phyloP scores from a whole-genome alignment of 305 asterid genomes.

The Caryopteris hybrid region DNA sequence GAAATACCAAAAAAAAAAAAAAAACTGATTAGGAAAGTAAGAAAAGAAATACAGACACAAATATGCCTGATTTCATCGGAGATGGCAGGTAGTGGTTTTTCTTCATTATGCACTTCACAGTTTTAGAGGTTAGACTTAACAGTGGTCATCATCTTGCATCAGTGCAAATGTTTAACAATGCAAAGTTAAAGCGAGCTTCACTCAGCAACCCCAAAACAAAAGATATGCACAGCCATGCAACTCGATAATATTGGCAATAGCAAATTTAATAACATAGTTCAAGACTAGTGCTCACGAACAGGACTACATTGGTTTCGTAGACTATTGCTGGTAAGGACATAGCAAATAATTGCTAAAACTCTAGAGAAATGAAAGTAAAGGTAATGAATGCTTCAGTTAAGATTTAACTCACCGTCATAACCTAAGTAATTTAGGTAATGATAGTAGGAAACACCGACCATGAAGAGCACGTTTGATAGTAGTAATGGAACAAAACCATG shows the following conservation, averaged over 20 bases:
- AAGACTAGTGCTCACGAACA: not conserved
- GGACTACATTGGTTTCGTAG: not conserved
- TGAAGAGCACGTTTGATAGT: slow-evolving; percentile 88
- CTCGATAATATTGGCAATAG: not conserved
- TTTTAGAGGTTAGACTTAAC: too few relatives aligned
- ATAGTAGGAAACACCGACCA: slow-evolving; percentile 89
- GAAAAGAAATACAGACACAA: too few relatives aligned
- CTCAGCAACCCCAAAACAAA: not conserved
- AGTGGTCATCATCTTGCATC: too few relatives aligned
- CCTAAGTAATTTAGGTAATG: slow-evolving; percentile 94
- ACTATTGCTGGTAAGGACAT: not conserved
- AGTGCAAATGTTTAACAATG: not conserved
- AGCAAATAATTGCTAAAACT: not conserved
- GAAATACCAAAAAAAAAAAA: too few relatives aligned
- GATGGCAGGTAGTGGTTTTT: too few relatives aligned
- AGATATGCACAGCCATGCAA: not conserved
- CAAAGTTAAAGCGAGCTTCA: not conserved
- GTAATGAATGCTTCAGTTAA: slow-evolving; percentile 12
- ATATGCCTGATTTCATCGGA: too few relatives aligned
- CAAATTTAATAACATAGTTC: not conserved
- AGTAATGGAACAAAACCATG: slow-evolving; percentile 87
- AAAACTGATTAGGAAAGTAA: too few relatives aligned
- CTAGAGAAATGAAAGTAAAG: not conserved
- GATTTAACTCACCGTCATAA: slow-evolving; percentile 72
- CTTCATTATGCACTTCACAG: too few relatives aligned